phyloP scores from a whole-genome alignment of 768 basidiomycete species.

The Coprinopsis cinerea region DNA sequence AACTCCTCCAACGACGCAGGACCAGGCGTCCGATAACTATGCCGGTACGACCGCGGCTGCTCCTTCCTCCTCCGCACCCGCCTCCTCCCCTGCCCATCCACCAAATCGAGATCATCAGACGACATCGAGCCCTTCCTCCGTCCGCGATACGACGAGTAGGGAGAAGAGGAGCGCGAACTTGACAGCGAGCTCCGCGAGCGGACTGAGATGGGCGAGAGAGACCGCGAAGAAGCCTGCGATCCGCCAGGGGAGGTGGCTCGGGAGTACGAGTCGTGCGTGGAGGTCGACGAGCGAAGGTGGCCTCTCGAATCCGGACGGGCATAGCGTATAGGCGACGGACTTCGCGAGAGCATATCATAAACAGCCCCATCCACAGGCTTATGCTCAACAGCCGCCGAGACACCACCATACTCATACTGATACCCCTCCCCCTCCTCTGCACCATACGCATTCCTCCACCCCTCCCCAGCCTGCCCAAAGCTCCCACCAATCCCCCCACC shows the following conservation, averaged over 20 bases:
- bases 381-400: background rate
- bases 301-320: conserved; percentile 7
- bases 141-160: background rate
- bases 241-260: background rate
- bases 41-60: conserved; percentile 7
- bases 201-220: background rate
- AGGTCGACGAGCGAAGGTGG: background rate
- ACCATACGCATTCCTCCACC: background rate
- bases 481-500: background rate
- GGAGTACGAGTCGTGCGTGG: too few species aligned
- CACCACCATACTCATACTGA: background rate
- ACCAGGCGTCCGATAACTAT: conserved; percentile 6
- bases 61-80: conserved; percentile 3
- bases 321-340: conserved; percentile 6
- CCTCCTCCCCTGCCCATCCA: conserved; percentile 3
- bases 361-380: background rate
- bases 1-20: background rate
- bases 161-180: background rate
- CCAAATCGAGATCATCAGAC: conserved; percentile 1
- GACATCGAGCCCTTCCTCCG: background rate
- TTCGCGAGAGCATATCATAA: background rate
- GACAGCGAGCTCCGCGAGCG: background rate
- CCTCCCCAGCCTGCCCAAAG: background rate
- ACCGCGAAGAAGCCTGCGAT: background rate
- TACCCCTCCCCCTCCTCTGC: conserved; percentile 1